A percentile compares a stretch with the other conserved stretches of the same genome.
Conservation (phyloP, 2,329 filamentous ascomycete species). For the Trichoderma guizhouense region DNA sequence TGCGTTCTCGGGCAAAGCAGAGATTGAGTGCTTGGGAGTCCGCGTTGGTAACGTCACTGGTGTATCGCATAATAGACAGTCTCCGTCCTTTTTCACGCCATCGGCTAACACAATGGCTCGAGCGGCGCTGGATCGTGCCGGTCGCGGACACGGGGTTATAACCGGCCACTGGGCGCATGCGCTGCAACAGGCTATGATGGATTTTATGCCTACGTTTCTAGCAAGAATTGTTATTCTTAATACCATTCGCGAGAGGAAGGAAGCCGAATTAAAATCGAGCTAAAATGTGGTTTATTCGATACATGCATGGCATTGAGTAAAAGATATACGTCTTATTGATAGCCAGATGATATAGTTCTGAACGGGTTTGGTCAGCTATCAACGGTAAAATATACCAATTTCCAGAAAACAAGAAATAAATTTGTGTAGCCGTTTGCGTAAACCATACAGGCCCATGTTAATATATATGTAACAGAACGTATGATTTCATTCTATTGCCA, state of each 20-base stretch:
- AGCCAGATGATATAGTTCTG: too few relatives aligned
- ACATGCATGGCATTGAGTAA: too few relatives aligned
- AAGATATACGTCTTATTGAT: too few relatives aligned
- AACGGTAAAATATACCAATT: too few relatives aligned
- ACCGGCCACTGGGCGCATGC: constrained; percentile 23
- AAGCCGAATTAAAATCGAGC: not conserved
- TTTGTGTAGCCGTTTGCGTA: too few relatives aligned
- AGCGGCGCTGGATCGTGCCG: constrained; percentile 20
- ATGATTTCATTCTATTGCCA: too few relatives aligned
- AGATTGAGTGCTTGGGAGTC: constrained; percentile 20
- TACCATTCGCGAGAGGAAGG: not conserved
- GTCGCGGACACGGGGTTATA: constrained; percentile 20
- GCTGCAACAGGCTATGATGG: constrained; percentile 17
- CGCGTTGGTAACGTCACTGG: constrained; percentile 22
- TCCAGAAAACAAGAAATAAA: too few relatives aligned
- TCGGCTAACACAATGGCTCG: constrained; percentile 21
- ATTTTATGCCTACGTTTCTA: constrained; percentile 13
- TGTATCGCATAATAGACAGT: constrained; percentile 20
- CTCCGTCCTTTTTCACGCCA: constrained; percentile 22
- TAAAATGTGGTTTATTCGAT: not conserved
- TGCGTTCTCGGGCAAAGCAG: constrained; percentile 21
- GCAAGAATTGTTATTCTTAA: constrained; percentile 9
- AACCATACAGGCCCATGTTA: too few relatives aligned
- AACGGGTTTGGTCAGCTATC: too few relatives aligned
- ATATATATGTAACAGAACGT: too few relatives aligned